Evolutionary conservation across 169 alveolate species (phyloP).

Genomic region (Eimeria necatrix): DNA sequence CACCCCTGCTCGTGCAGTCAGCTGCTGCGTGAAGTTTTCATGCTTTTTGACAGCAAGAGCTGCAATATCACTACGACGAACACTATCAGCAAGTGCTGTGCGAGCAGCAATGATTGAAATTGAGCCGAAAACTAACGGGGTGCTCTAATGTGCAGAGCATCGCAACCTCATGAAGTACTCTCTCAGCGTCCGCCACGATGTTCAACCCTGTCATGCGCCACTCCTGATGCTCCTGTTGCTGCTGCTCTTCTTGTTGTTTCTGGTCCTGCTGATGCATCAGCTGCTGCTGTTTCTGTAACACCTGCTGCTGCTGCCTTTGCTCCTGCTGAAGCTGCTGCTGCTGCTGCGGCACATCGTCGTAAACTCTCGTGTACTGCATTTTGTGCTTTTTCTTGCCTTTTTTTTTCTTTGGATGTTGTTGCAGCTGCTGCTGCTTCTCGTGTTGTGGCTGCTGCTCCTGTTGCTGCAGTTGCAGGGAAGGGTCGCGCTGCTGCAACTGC

Average conservation of each 20-base stretch:
- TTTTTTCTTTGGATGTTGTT: not conserved
- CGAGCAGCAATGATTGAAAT: too few species aligned
- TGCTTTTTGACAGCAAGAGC: too few species aligned
- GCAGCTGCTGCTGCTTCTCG: not conserved
- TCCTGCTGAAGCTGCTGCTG: not conserved
- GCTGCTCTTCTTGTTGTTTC: conserved; percentile 1
- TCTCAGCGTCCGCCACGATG: not conserved
- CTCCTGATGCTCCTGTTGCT: not conserved
- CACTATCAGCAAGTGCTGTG: too few species aligned
- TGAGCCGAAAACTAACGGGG: not conserved
- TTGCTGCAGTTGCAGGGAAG: not conserved
- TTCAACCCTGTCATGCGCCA: not conserved
- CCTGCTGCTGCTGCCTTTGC: not conserved
- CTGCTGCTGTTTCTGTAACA: not conserved
- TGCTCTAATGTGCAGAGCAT: conserved; percentile 39
- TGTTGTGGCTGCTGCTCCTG: not conserved
- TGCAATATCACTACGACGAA: too few species aligned
- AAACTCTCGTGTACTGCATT: not conserved
- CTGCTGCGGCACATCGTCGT: not conserved
- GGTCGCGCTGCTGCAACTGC: conserved; percentile 2
- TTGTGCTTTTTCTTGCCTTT: conserved; percentile 30
- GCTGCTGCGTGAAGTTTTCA: too few species aligned
- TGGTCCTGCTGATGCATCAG: not conserved
- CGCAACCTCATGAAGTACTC: conserved; percentile 21
- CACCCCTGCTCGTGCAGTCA: not conserved